phyloP scores from a whole-genome alignment of 345 rosid genomes.

The Ceriops tagal region DNA sequence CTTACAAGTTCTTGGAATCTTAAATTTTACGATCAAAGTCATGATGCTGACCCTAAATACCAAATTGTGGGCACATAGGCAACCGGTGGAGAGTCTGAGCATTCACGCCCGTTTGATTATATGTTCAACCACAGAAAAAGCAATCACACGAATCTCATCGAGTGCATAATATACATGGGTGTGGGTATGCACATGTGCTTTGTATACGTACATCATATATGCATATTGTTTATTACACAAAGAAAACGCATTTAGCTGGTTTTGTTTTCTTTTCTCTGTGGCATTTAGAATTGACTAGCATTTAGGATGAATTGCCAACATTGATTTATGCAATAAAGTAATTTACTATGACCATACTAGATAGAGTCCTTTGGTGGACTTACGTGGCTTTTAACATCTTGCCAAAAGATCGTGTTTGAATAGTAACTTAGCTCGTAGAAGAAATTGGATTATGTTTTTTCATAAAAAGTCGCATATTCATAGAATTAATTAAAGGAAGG shows the following conservation, averaged over 20 bases:
- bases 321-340: slow-evolving; percentile 4
- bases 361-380: slow-evolving; percentile 12
- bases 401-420: slow-evolving; percentile 18
- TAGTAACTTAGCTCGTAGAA: slow-evolving; percentile 17
- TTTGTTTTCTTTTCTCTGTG: too few species aligned
- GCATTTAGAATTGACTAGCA: neutral
- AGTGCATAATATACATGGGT: too few species aligned
- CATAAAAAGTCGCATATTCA: neutral
- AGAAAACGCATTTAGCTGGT: too few species aligned
- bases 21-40: slow-evolving; percentile 24
- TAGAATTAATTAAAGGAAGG: neutral
- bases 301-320: slow-evolving; percentile 5
- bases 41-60: neutral
- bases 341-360: slow-evolving; percentile 11
- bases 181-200: too few species aligned
- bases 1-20: slow-evolving; percentile 23
- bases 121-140: neutral
- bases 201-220: too few species aligned
- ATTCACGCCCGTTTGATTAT: neutral
- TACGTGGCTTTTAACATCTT: neutral
- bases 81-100: too few species aligned
- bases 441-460: neutral
- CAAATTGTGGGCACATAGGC: too few species aligned
- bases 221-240: too few species aligned
- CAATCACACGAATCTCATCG: too few species aligned